Evolutionary conservation across 257 asterid genomes (phyloP).

Genomic region (Petunia axillaris): DNA sequence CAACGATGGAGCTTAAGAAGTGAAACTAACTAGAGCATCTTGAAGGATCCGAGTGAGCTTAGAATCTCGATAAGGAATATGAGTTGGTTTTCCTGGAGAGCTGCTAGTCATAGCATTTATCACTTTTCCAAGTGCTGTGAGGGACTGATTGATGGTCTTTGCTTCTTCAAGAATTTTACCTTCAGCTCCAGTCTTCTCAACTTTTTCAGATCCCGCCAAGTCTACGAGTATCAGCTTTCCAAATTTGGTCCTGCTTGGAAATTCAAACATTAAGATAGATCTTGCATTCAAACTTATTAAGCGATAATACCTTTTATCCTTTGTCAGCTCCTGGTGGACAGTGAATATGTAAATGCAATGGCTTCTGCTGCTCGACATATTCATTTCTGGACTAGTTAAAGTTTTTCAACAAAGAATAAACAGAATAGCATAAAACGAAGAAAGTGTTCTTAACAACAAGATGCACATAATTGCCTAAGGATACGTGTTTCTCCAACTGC

Average conservation of each 20-base stretch:
- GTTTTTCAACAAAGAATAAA: conserved; percentile 17
- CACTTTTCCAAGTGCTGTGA: conserved; percentile 87
- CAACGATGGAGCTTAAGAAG: conserved; percentile 26
- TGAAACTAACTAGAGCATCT: conserved; percentile 72
- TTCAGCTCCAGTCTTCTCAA: conserved; percentile 88
- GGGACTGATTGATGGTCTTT: conserved; percentile 81
- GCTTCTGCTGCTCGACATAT: conserved; percentile 85
- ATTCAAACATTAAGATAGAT: conserved; percentile 24
- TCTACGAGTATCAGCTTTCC: conserved; percentile 85
- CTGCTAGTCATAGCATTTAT: conserved; percentile 73
- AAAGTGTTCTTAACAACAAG: neutral
- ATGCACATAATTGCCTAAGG: conserved; percentile 35
- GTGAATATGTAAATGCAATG: conserved; percentile 70
- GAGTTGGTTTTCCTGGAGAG: conserved; percentile 59
- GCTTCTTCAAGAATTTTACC: conserved; percentile 93
- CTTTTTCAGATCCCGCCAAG: conserved; percentile 94
- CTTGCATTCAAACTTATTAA: conserved; percentile 2
- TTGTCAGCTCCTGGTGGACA: conserved; percentile 57
- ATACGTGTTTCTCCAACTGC: conserved; percentile 94
- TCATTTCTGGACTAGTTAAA: conserved; percentile 70
- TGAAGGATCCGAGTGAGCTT: conserved; percentile 87
- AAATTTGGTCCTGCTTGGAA: conserved; percentile 47
- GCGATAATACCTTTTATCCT: conserved; percentile 56
- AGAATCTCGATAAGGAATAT: conserved; percentile 85
- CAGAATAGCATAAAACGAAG: conserved; percentile 15